Percentiles rank a stretch among this genome's conserved stretches.
phyloP scores from a whole-genome alignment of 2,329 filamentous ascomycete genomes.

The Fusarium sp. region DNA sequence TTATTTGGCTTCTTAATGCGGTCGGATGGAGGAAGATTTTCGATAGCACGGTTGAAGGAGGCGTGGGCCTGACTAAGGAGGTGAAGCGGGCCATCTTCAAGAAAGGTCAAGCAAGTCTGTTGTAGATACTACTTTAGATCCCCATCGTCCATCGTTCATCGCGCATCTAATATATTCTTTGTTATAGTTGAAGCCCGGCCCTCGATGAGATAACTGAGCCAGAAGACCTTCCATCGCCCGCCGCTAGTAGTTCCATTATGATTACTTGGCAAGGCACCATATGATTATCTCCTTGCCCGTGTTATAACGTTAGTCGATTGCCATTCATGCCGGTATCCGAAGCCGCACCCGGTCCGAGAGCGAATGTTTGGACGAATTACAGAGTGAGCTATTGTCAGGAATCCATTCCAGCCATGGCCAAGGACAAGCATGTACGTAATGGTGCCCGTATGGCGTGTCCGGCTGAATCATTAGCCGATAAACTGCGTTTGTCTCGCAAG shows the following conservation, averaged over 20 bases:
- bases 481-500: not conserved
- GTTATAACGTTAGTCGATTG: not conserved
- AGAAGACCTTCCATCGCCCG: not conserved
- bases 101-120: not conserved
- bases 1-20: constrained; percentile 10
- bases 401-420: not conserved
- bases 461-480: not conserved
- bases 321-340: not conserved
- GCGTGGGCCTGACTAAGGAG: not conserved
- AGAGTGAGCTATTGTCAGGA: not conserved
- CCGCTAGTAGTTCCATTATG: not conserved
- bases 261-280: not conserved
- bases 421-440: not conserved
- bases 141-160: not conserved
- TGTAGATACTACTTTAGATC: not conserved
- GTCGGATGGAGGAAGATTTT: constrained; percentile 20
- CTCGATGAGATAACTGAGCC: too few species aligned
- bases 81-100: not conserved
- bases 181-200: too few species aligned
- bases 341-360: not conserved
- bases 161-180: too few species aligned
- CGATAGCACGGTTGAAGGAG: not conserved
- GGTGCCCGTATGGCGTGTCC: too few species aligned
- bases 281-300: not conserved
- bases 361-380: not conserved